Evolutionary conservation across 306 rosid genomes (phyloP).

Genomic region (Abrus precatorius): DNA sequence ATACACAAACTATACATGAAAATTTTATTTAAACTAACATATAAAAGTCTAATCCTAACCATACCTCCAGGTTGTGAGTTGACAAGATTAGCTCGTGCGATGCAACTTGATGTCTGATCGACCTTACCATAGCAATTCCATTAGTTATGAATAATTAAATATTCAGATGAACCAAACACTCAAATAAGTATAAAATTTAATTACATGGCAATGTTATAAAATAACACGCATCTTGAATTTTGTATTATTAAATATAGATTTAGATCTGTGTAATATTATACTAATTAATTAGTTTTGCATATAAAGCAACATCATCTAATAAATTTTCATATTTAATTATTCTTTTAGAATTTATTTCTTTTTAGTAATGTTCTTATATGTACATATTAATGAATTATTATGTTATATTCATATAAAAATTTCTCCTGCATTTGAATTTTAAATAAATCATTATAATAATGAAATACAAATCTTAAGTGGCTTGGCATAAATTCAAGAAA

Average conservation of each 20-base stretch:
- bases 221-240: too few species aligned
- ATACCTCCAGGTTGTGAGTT: neutral
- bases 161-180: neutral
- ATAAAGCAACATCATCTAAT: neutral
- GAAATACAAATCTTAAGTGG: neutral
- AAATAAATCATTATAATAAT: neutral
- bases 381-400: neutral
- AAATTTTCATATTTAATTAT: neutral
- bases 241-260: too few species aligned
- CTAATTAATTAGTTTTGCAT: neutral
- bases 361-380: neutral
- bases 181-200: neutral
- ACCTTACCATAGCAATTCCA: neutral
- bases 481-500: conserved; percentile 37
- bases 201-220: neutral
- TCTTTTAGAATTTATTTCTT: neutral
- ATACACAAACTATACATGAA: too few species aligned
- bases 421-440: neutral
- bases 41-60: neutral
- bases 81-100: neutral
- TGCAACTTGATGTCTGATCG: neutral
- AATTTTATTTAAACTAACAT: too few species aligned
- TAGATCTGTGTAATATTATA: neutral
- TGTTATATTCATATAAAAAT: neutral
- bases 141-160: neutral